These are phyloP conservation scores for Paramecium tetraurelia DNA, from an alignment of 73 alveolate species.

Conservation along the genomic window DNA sequence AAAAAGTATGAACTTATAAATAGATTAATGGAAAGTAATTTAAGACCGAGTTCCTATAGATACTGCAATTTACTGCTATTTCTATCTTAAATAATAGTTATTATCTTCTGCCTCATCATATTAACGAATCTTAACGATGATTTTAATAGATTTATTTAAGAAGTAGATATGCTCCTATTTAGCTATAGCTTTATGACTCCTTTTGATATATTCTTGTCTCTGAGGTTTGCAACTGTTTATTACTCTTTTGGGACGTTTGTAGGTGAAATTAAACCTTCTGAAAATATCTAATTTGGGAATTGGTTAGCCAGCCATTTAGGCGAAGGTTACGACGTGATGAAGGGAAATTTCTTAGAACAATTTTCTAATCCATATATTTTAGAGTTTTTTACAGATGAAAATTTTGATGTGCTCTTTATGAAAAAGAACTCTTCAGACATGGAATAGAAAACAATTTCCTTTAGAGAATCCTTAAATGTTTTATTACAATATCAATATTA, in stretches of 20 bases:
- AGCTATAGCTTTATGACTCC: conserved; percentile 21
- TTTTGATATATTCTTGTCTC: not conserved
- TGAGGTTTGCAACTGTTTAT: not conserved
- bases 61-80: not conserved
- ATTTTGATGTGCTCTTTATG: not conserved
- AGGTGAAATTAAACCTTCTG: not conserved
- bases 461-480: conserved; percentile 1
- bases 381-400: conserved; percentile 19
- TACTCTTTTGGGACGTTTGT: not conserved
- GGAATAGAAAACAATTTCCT: not conserved
- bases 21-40: not conserved
- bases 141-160: conserved; percentile 25
- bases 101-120: not conserved
- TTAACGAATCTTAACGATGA: not conserved
- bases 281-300: not conserved
- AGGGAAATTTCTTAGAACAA: not conserved
- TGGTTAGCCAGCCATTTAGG: not conserved
- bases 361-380: not conserved
- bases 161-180: conserved; percentile 3
- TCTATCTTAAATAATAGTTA: not conserved
- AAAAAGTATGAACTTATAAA: conserved; percentile 3
- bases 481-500: not conserved
- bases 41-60: not conserved
- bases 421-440: not conserved
- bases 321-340: conserved; percentile 15